Conservation (phyloP, 2,329 filamentous ascomycete genomes). For the Verticillium nonalfalfae region DNA sequence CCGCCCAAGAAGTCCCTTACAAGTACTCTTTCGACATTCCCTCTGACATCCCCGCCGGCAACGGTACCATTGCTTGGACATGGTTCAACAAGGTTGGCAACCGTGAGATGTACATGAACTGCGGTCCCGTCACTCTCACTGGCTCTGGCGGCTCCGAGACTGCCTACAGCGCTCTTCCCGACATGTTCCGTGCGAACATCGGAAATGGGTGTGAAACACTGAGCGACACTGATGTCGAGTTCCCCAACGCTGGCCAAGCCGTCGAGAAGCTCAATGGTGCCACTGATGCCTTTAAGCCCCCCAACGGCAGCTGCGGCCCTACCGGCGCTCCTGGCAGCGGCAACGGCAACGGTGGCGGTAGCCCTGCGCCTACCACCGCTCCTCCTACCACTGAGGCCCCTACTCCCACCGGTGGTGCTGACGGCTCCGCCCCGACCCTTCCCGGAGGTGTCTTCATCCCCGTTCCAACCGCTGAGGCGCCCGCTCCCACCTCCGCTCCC, state of each 20-base stretch:
- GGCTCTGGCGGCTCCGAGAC: slow-evolving; percentile 40
- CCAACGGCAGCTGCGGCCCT: too few species aligned
- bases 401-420: slow-evolving; percentile 10
- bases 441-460: slow-evolving; percentile 37
- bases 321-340: too few species aligned
- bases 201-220: slow-evolving; percentile 47
- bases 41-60: slow-evolving; percentile 61
- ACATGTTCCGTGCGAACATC: slow-evolving; percentile 73
- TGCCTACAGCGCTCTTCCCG: slow-evolving; percentile 57
- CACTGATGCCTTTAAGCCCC: too few species aligned
- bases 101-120: slow-evolving; percentile 98
- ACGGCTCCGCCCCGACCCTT: slow-evolving; percentile 8
- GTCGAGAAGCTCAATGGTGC: slow-evolving; percentile 46
- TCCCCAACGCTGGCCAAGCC: slow-evolving; percentile 59
- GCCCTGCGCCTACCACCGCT: slow-evolving; percentile 13
- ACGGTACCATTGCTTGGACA: slow-evolving; percentile 82
- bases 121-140: slow-evolving; percentile 65
- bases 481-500: slow-evolving; percentile 8
- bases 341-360: too few species aligned
- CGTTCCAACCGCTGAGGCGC: slow-evolving; percentile 11
- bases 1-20: slow-evolving; percentile 38
- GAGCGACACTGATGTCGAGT: slow-evolving; percentile 53
- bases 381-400: slow-evolving; percentile 15
- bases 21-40: slow-evolving; percentile 69
- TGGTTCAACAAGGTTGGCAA: slow-evolving; percentile 95